Percentiles rank a stretch among this genome's conserved stretches.
These are phyloP conservation scores for Blastobotrys apis DNA, from an alignment of 1,139 yeast genomes.

Conservation along the genomic window DNA sequence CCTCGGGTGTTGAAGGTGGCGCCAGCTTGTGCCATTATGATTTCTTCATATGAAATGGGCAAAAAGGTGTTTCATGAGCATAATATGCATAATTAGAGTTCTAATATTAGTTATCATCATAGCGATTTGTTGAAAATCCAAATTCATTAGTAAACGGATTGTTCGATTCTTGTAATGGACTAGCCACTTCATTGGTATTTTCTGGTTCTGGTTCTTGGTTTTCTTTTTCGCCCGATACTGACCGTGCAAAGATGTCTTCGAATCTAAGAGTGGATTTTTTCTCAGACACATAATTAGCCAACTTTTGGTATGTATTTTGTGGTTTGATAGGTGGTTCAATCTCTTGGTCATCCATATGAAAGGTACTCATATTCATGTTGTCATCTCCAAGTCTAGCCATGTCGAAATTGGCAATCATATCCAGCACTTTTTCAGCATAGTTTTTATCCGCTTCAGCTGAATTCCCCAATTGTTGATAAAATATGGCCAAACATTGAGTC, in stretches of 20 bases:
- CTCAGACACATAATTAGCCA: conserved; percentile 13
- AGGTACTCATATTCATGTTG: background rate
- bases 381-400: background rate
- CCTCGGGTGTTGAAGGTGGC: conserved; percentile 90
- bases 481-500: conserved; percentile 19
- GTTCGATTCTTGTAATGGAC: background rate
- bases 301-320: conserved; percentile 5
- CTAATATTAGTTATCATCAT: background rate
- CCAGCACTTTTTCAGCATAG: conserved; percentile 16
- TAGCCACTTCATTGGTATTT: too few relatives aligned
- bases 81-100: conserved; percentile 16
- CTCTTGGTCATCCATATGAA: background rate
- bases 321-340: background rate
- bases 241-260: conserved; percentile 13
- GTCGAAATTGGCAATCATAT: conserved; percentile 8
- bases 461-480: conserved; percentile 16
- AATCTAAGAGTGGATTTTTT: conserved; percentile 12
- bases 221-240: background rate
- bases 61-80: conserved; percentile 50
- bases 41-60: conserved; percentile 87
- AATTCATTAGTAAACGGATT: conserved; percentile 8
- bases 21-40: conserved; percentile 98
- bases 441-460: conserved; percentile 15
- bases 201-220: background rate
- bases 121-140: background rate